Evolutionary conservation across 345 rosid genomes (phyloP).

Genomic region (Anastatica hierochuntica): DNA sequence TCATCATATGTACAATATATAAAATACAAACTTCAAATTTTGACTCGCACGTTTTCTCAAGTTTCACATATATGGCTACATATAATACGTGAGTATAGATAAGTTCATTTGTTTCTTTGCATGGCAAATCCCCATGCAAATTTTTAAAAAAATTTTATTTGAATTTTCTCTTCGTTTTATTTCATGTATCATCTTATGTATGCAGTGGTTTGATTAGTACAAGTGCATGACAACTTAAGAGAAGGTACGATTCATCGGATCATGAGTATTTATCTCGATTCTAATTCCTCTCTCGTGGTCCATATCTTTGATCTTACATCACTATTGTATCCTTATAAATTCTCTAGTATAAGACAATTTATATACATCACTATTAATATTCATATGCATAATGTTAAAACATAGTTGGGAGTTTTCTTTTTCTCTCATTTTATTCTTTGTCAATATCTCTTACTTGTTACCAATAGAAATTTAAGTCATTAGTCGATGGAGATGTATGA

Average conservation of each 20-base stretch:
- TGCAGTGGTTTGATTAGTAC: constrained; percentile 27
- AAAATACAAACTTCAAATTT: constrained; percentile 14
- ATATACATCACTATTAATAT: not conserved
- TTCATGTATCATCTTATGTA: constrained; percentile 3
- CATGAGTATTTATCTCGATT: constrained; percentile 21
- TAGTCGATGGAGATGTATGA: constrained; percentile 11
- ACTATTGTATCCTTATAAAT: constrained; percentile 5
- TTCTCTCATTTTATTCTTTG: not conserved
- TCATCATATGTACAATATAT: constrained; percentile 19
- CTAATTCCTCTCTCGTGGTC: constrained; percentile 21
- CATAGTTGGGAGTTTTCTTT: no score
- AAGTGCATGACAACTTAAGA: constrained; percentile 26
- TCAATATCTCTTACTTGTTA: constrained; percentile 4
- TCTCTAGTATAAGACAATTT: not conserved
- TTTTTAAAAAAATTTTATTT: not conserved
- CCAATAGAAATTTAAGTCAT: not conserved
- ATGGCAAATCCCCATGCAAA: constrained; percentile 27
- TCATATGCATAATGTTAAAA: not conserved
- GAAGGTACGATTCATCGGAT: constrained; percentile 28
- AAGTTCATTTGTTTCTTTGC: constrained; percentile 25
- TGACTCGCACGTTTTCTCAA: constrained; percentile 18
- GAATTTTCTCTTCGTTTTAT: not conserved
- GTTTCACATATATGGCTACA: constrained; percentile 25
- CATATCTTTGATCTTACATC: constrained; percentile 18
- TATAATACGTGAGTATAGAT: constrained; percentile 21